Evolutionary conservation across 2,329 filamentous ascomycete genomes (phyloP).

Genomic region (Sporothrix globosa): DNA sequence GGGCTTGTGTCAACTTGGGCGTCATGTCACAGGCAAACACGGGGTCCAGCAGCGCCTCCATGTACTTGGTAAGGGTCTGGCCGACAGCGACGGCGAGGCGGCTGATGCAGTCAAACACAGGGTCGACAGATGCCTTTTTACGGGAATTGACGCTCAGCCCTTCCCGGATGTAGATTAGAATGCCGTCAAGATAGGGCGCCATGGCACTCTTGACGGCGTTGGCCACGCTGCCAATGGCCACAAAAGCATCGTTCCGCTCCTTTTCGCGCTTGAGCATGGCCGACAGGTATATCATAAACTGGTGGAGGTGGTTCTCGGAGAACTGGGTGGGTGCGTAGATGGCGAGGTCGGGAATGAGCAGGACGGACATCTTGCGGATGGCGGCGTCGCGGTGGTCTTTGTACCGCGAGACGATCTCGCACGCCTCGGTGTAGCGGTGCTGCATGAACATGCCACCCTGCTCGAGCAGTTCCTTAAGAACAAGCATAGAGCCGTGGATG

Average conservation of each 20-base stretch:
- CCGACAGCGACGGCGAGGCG: conserved; percentile 93
- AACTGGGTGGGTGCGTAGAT: conserved; percentile 93
- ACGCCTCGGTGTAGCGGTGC: conserved; percentile 86
- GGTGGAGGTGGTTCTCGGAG: conserved; percentile 81
- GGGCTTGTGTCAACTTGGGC: conserved; percentile 87
- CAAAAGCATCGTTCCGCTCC: conserved; percentile 89
- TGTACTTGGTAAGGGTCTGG: conserved; percentile 96
- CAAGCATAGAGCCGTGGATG: conserved; percentile 90
- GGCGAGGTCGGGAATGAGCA: conserved; percentile 88
- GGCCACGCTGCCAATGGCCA: conserved; percentile 94
- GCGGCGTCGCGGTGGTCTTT: conserved; percentile 90
- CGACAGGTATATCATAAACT: conserved; percentile 96
- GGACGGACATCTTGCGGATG: conserved; percentile 85
- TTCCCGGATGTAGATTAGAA: conserved; percentile 90
- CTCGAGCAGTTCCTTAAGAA: conserved; percentile 87
- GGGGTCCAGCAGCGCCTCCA: conserved; percentile 91
- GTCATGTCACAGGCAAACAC: conserved; percentile 97
- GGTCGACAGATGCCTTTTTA: conserved; percentile 66
- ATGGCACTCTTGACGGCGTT: conserved; percentile 96
- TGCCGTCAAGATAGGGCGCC: conserved; percentile 90
- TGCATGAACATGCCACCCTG: conserved; percentile 99
- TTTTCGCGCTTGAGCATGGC: conserved; percentile 93
- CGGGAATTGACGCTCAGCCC: conserved; percentile 80
- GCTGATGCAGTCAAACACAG: conserved; percentile 97
- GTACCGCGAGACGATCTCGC: conserved; percentile 88